Percentiles rank a stretch among this genome's conserved stretches.
Evolutionary conservation across 768 basidiomycete genomes (phyloP).

Genomic region (Serpula lacrymans): DNA sequence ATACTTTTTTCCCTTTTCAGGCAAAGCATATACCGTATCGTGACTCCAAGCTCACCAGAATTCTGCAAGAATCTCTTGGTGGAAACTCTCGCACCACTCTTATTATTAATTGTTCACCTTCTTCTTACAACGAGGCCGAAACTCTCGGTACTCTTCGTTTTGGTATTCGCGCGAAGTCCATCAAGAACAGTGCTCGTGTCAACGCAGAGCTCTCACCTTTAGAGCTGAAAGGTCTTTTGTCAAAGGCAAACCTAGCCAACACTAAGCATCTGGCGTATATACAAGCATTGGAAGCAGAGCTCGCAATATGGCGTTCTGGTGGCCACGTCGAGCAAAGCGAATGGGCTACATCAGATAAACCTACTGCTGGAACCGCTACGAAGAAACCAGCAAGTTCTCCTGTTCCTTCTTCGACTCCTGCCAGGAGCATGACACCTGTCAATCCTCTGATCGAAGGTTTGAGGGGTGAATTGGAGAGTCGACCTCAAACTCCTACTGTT

Average conservation of each 20-base stretch:
- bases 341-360: constrained; percentile 74
- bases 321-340: constrained; percentile 79
- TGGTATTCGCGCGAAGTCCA: constrained; percentile 99
- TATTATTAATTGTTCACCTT: constrained; percentile 99
- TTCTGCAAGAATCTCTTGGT: constrained; percentile 96
- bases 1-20: constrained; percentile 40
- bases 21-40: constrained; percentile 97
- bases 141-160: constrained; percentile 97
- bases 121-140: constrained; percentile 95
- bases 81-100: constrained; percentile 94
- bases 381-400: constrained; percentile 54
- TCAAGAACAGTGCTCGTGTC: constrained; percentile 99
- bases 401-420: constrained; percentile 59
- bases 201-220: constrained; percentile 96
- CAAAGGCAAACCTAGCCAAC: constrained; percentile 86
- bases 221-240: constrained; percentile 89
- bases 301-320: constrained; percentile 86
- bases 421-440: constrained; percentile 70
- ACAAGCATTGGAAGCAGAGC: constrained; percentile 84
- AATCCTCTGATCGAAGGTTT: constrained; percentile 72
- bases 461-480: constrained; percentile 68
- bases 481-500: constrained; percentile 91
- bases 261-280: constrained; percentile 84
- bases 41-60: constrained; percentile 98
- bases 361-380: constrained; percentile 37